Evolutionary conservation across 2,329 filamentous ascomycete genomes (phyloP), one percentile per base, ranked within the genome.

Genomic region (Sclerotinia minor): DNA sequence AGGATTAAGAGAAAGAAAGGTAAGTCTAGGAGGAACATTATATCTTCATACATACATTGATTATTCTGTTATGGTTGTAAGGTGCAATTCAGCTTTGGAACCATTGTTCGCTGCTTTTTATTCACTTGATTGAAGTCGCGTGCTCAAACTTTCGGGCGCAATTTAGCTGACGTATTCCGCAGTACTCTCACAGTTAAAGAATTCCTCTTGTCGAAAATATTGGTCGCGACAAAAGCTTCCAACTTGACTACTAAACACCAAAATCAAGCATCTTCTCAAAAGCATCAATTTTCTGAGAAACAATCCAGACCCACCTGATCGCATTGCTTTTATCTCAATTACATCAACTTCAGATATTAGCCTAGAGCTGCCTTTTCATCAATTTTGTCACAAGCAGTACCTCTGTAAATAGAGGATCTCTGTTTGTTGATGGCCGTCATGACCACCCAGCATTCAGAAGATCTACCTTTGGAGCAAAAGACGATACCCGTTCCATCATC

Each of bases 371-470:
- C 47, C 21, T 47, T 38, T 26, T 7, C 17, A n/a, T 41, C 44
- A 41, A n/a, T 59, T 50, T 59, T 63, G 69, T 64, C 70, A 24
- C 53, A 59, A 58, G 41, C 53, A 65, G n/a, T 59, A 17, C 73
- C 70, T 71, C 72, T 70, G 53, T 47, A 38, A 35, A 57, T 58
- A 68, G 70, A 71, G 71, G 70, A 65, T 65, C 53, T 72, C 71
- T 72, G 71, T 73, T 74, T 76, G 78, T 81, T 79, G 79, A 82
- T 81, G 79, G 81, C 82, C 81, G 80, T 80, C 75, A 85, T 86
- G 83, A 81, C 83, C 71, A 83, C 83, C 73, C 64, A 65, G 44
- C 81, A 67, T 71, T 68, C 75, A 69, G 74, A 76, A 68, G 71
- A 73, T 57, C 73, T 75, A 66, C 72, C 77, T 59, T 73, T 80